Percentiles rank a stretch among this genome's conserved stretches.
Conservation (phyloP, 1,284 basidiomycete species). For the Hypsizygus ulmarius region DNA sequence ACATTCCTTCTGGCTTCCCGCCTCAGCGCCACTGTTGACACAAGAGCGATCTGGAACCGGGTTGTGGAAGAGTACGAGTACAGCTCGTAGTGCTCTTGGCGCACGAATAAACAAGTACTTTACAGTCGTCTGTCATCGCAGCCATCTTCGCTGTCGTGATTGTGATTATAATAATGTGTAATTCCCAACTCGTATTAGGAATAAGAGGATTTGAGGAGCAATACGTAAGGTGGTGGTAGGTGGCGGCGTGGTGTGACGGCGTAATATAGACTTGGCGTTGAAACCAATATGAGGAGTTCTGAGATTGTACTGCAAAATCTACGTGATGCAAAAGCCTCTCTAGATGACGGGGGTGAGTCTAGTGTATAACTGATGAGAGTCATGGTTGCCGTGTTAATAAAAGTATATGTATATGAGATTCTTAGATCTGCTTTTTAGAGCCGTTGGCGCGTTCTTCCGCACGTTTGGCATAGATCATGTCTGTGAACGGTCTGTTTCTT, state of each 20-base stretch:
- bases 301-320: background rate
- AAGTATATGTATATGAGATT: background rate
- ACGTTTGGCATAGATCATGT: constrained; percentile 75
- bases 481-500: constrained; percentile 67
- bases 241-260: too few relatives aligned
- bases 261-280: constrained; percentile 24
- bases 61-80: constrained; percentile 44
- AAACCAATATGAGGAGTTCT: constrained; percentile 22
- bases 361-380: constrained; percentile 24
- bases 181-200: constrained; percentile 6
- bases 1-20: constrained; percentile 90
- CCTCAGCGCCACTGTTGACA: constrained; percentile 76
- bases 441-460: constrained; percentile 43
- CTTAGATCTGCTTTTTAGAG: constrained; percentile 28
- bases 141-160: too few relatives aligned
- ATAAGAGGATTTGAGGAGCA: constrained; percentile 2
- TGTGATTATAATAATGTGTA: constrained; percentile 1
- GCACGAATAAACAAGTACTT: too few relatives aligned
- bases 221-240: too few relatives aligned
- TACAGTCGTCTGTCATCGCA: too few relatives aligned
- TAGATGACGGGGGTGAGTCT: background rate
- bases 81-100: constrained; percentile 13
- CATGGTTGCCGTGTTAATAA: constrained; percentile 6
- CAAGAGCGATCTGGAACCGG: constrained; percentile 72
- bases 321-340: background rate